These are phyloP conservation scores for Mycena rebaudengoi DNA, from an alignment of 768 basidiomycete genomes.

Conservation along the genomic window DNA sequence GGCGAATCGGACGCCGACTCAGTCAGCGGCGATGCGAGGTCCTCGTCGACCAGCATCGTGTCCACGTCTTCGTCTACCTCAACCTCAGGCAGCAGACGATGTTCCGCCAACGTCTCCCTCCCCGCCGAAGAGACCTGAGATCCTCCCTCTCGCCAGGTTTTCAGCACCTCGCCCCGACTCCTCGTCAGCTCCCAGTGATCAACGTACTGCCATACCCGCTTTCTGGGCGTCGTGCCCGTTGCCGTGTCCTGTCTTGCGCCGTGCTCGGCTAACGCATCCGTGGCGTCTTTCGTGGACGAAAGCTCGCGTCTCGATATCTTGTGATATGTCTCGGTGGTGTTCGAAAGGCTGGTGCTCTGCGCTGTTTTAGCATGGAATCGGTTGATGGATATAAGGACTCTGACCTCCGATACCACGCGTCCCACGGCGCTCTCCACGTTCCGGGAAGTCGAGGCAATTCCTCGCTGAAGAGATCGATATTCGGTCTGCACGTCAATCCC, in stretches of 20 bases:
- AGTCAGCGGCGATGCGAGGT: conserved; percentile 22
- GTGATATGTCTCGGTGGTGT: conserved; percentile 53
- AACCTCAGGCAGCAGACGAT: conserved; percentile 42
- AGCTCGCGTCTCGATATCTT: conserved; percentile 53
- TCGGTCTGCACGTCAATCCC: conserved; percentile 59
- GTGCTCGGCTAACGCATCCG: conserved; percentile 59
- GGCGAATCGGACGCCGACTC: conserved; percentile 26
- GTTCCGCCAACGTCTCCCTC: conserved; percentile 49
- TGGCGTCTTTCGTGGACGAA: conserved; percentile 56
- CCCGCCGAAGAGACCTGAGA: conserved; percentile 32
- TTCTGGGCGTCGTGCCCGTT: conserved; percentile 81
- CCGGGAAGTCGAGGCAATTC: conserved; percentile 58
- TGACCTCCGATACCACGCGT: conserved; percentile 62
- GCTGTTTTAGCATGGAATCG: background rate
- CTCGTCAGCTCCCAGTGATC: conserved; percentile 79
- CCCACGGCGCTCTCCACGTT: conserved; percentile 53
- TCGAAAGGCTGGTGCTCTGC: conserved; percentile 53
- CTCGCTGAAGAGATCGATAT: conserved; percentile 59
- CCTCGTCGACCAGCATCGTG: conserved; percentile 19
- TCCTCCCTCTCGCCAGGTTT: conserved; percentile 54
- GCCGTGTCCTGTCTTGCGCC: conserved; percentile 70
- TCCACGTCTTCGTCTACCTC: conserved; percentile 36
- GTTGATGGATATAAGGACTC: conserved; percentile 25
- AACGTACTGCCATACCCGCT: conserved; percentile 73
- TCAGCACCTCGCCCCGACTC: conserved; percentile 66